Conservation (phyloP, 73 alveolate species). For the Tetrahymena borealis region DNA sequence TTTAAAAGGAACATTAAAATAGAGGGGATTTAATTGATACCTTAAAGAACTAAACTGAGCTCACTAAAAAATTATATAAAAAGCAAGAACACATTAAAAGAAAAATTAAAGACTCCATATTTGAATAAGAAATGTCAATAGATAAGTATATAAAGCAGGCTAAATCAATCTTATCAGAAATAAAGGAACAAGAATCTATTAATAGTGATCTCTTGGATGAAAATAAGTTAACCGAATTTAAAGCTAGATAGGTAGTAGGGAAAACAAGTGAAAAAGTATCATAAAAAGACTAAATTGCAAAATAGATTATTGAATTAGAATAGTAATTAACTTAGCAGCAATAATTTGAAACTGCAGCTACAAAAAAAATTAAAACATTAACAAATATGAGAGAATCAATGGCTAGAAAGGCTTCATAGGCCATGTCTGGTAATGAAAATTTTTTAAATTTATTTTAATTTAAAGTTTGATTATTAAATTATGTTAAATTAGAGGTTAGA, state of each 20-base stretch:
- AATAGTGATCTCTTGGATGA: slow-evolving; percentile 35
- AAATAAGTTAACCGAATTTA: slow-evolving; percentile 29
- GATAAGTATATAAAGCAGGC: slow-evolving; percentile 36
- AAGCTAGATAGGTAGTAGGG: slow-evolving; percentile 36
- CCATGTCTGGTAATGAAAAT: slow-evolving; percentile 49
- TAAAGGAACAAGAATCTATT: slow-evolving; percentile 37
- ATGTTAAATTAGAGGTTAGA: slow-evolving; percentile 85
- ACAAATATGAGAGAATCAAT: slow-evolving; percentile 81
- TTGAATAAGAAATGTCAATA: slow-evolving; percentile 37
- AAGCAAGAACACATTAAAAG: slow-evolving; percentile 17
- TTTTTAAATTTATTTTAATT: not conserved
- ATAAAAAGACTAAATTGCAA: slow-evolving; percentile 39
- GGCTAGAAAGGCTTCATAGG: slow-evolving; percentile 93
- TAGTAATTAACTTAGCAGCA: slow-evolving; percentile 60
- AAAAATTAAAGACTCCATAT: slow-evolving; percentile 9
- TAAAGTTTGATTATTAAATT: too few species aligned
- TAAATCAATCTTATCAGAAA: slow-evolving; percentile 28
- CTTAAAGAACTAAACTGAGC: slow-evolving; percentile 29
- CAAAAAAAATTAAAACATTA: slow-evolving; percentile 79
- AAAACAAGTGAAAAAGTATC: slow-evolving; percentile 45
- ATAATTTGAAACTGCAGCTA: slow-evolving; percentile 63
- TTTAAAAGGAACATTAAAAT: not conserved
- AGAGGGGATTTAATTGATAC: not conserved
- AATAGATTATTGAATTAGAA: slow-evolving; percentile 52
- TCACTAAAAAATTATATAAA: slow-evolving; percentile 22